A percentile compares a stretch with the other conserved stretches of the same genome.
These are phyloP conservation scores for Nemania sp. DNA, from an alignment of 2,329 filamentous ascomycete species.

Conservation along the genomic window DNA sequence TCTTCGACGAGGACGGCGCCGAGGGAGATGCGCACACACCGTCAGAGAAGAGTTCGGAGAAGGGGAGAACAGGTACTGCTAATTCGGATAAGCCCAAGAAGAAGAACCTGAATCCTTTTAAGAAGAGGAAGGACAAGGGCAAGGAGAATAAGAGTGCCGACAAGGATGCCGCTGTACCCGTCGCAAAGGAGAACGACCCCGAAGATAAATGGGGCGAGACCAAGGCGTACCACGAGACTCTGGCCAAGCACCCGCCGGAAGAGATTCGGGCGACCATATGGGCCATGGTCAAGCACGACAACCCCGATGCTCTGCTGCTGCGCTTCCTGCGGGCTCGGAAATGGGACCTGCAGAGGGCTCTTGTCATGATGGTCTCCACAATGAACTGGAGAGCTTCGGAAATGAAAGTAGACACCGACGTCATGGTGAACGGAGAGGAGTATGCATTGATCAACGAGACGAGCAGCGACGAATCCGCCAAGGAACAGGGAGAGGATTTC, in stretches of 20 bases:
- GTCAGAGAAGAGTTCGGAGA: conserved; percentile 46
- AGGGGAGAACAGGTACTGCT: conserved; percentile 40
- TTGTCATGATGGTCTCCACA: conserved; percentile 94
- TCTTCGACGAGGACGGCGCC: conserved; percentile 57
- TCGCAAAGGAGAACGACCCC: conserved; percentile 61
- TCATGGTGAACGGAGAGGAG: conserved; percentile 82
- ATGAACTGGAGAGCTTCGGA: conserved; percentile 90
- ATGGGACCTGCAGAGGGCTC: conserved; percentile 93
- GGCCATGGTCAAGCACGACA: conserved; percentile 94
- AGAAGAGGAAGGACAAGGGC: conserved; percentile 69
- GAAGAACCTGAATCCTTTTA: conserved; percentile 78
- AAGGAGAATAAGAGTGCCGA: conserved; percentile 59
- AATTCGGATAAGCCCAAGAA: conserved; percentile 75
- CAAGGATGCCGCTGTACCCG: conserved; percentile 54
- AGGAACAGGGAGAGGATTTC: conserved; percentile 81
- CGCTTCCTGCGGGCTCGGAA: conserved; percentile 90
- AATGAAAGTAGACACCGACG: conserved; percentile 88
- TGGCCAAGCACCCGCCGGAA: conserved; percentile 82
- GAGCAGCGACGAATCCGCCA: conserved; percentile 66
- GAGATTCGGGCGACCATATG: conserved; percentile 85
- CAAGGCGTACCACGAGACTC: conserved; percentile 84
- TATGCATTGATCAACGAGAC: conserved; percentile 72
- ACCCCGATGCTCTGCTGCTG: conserved; percentile 86
- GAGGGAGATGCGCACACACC: conserved; percentile 50
- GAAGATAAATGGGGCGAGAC: conserved; percentile 95